Evolutionary conservation across 75 land plant genomes (phyloP).

Genomic region (Picea glauca): DNA sequence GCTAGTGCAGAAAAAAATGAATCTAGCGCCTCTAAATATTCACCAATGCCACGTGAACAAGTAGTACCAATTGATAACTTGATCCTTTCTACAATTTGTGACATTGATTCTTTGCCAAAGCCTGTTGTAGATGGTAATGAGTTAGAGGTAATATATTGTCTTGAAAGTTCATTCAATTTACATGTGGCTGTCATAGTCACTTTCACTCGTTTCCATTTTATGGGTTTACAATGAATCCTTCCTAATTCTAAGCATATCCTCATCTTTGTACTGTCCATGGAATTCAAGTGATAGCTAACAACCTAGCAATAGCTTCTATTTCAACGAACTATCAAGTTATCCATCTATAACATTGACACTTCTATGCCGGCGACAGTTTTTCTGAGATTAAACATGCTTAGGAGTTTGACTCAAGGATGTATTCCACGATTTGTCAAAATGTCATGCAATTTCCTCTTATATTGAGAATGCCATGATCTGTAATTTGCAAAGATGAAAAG

Average conservation of each 20-base stretch:
- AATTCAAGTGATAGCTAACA: background rate
- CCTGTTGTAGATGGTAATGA: constrained; percentile 27
- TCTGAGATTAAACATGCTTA: background rate
- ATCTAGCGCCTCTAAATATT: background rate
- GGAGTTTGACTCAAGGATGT: background rate
- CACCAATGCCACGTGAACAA: background rate
- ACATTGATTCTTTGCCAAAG: constrained; percentile 14
- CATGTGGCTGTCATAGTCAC: background rate
- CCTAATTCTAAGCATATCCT: background rate
- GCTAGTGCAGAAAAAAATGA: constrained; percentile 15
- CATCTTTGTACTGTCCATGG: background rate
- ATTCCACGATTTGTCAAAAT: background rate
- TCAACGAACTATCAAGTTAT: background rate
- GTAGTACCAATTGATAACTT: constrained; percentile 13
- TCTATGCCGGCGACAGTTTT: background rate
- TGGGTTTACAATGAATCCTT: background rate
- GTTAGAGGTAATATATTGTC: constrained; percentile 36
- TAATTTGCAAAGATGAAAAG: too few species aligned
- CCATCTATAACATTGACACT: background rate
- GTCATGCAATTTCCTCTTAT: too few species aligned
- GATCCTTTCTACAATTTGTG: background rate
- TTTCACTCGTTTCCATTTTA: background rate
- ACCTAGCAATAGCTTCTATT: background rate
- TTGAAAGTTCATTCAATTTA: background rate
- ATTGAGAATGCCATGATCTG: too few species aligned